A percentile compares a stretch with the other conserved stretches of the same genome.
phyloP scores from a whole-genome alignment of 2,329 filamentous ascomycete genomes.

The Penicillium sp. region DNA sequence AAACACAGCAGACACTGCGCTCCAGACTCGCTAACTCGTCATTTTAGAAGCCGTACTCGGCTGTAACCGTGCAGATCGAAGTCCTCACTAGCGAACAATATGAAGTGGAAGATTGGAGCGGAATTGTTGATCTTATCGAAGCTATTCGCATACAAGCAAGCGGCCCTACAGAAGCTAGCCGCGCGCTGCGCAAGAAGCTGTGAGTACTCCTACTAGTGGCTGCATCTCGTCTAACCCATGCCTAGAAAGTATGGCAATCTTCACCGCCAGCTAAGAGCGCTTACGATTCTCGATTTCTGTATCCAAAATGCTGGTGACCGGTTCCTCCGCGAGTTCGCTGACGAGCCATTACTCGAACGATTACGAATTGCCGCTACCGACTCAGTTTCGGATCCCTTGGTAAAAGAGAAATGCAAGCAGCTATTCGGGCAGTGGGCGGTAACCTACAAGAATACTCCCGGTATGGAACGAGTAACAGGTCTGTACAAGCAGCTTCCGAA shows the following conservation, averaged over 20 bases:
- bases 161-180: conserved; percentile 85
- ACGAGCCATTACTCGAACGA: conserved; percentile 90
- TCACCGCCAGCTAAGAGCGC: conserved; percentile 88
- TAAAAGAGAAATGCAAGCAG: conserved; percentile 85
- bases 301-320: conserved; percentile 91
- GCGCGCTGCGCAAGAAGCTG: conserved; percentile 95
- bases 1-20: neutral
- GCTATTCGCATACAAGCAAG: conserved; percentile 87
- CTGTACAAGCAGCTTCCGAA: conserved; percentile 75
- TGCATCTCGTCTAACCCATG: conserved; percentile 17
- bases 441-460: conserved; percentile 79
- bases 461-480: conserved; percentile 77
- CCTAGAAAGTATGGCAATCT: conserved; percentile 85
- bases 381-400: conserved; percentile 79
- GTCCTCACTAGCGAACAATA: conserved; percentile 86
- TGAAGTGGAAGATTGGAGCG: conserved; percentile 88
- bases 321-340: conserved; percentile 85
- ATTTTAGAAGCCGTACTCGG: conserved; percentile 81
- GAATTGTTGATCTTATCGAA: conserved; percentile 92
- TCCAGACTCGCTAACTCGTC: neutral
- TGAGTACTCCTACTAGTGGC: conserved; percentile 43
- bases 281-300: conserved; percentile 87
- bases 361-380: conserved; percentile 87
- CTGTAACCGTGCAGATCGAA: conserved; percentile 91
- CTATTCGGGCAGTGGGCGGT: conserved; percentile 86